Evolutionary conservation across 306 rosid species (phyloP).

Genomic region (Glycyrrhiza uralensis): DNA sequence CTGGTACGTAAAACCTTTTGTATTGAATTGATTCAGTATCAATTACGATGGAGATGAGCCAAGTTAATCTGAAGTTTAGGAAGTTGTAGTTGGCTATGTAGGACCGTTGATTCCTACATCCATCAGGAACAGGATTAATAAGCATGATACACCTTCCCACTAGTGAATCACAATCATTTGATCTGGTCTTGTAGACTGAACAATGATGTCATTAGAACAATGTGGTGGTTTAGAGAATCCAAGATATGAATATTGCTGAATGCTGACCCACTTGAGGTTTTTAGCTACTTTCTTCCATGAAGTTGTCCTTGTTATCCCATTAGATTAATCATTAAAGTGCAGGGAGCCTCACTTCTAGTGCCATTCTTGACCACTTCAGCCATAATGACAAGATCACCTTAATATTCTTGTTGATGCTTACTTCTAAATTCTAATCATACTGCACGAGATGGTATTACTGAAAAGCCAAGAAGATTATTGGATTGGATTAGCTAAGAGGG

Average conservation of each 20-base stretch:
- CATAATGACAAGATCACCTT: not conserved
- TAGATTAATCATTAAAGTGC: constrained; percentile 12
- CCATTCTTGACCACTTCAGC: constrained; percentile 24
- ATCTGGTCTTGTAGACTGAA: not conserved
- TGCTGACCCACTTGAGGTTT: constrained; percentile 12
- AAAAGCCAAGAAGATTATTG: not conserved
- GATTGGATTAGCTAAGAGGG: not conserved
- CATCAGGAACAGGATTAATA: not conserved
- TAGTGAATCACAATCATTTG: constrained; percentile 25
- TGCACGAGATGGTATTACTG: not conserved
- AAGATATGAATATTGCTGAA: not conserved
- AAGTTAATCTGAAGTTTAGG: not conserved
- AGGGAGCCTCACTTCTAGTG: constrained; percentile 7
- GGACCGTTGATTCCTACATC: not conserved
- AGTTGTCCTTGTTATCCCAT: not conserved
- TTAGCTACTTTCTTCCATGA: not conserved
- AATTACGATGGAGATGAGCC: not conserved
- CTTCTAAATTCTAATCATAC: constrained; percentile 3
- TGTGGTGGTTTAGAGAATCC: constrained; percentile 18
- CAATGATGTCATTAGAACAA: not conserved
- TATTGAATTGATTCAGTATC: not conserved
- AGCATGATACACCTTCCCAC: constrained; percentile 23
- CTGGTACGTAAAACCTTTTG: not conserved
- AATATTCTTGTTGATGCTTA: not conserved
- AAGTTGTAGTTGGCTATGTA: not conserved